phyloP scores from a whole-genome alignment of 306 rosid species.

The Senna tora region DNA sequence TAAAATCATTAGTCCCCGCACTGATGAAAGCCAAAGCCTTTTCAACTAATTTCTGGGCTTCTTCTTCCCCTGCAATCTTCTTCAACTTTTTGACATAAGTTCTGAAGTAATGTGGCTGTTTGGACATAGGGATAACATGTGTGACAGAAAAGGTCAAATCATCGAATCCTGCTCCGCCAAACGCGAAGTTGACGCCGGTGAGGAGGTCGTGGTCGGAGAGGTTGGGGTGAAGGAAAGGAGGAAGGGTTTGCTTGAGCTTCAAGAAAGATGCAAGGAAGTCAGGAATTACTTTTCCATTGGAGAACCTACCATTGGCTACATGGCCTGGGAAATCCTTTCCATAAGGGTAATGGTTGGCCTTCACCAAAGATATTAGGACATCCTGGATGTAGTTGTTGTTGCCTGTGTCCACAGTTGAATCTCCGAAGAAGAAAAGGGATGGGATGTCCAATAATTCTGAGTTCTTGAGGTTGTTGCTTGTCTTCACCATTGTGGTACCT shows the following conservation, averaged over 20 bases:
- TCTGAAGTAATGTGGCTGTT: constrained; percentile 43
- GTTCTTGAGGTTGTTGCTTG: constrained; percentile 7
- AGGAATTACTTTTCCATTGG: constrained; percentile 50
- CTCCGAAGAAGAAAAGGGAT: constrained; percentile 49
- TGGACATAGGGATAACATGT: constrained; percentile 34
- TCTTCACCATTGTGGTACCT: background rate
- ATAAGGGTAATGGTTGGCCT: constrained; percentile 47
- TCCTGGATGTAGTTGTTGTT: constrained; percentile 49
- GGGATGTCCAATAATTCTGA: constrained; percentile 32
- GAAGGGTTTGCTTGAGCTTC: constrained; percentile 47
- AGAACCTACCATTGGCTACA: constrained; percentile 49
- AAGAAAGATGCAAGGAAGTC: constrained; percentile 46
- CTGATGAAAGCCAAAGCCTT: constrained; percentile 41
- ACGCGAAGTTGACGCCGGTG: constrained; percentile 57
- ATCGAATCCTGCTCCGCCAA: constrained; percentile 38
- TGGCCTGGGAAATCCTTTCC: constrained; percentile 51
- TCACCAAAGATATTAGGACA: background rate
- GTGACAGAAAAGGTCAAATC: constrained; percentile 27
- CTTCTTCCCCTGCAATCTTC: constrained; percentile 38
- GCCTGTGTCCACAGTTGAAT: constrained; percentile 51
- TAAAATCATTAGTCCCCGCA: constrained; percentile 56
- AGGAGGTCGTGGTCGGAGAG: constrained; percentile 39
- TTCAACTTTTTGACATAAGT: constrained; percentile 37
- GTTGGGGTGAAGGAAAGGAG: constrained; percentile 43
- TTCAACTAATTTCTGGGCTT: constrained; percentile 33